Evolutionary conservation across 2,329 filamentous ascomycete genomes (phyloP), one percentile per base, ranked within the genome.

Genomic region (Calonectria crousiana): DNA sequence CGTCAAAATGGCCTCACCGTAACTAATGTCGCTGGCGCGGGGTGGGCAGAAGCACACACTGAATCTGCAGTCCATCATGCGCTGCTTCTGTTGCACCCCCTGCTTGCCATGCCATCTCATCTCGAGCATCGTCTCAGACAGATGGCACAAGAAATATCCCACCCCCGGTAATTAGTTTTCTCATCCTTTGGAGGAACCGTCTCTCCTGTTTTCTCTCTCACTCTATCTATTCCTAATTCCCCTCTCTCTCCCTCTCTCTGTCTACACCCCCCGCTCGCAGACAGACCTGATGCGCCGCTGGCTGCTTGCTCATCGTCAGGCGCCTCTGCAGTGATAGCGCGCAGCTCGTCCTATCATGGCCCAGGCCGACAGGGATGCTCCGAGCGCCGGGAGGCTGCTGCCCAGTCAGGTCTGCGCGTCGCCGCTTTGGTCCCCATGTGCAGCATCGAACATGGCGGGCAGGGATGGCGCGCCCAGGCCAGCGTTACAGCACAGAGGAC

Each of bases 311-410:
- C 72, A 66, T 71, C 75, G 72, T 80, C 78, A 74, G 78, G 78
- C 78, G 78, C 78, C 78, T 78, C 75, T 80, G 78, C 78, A 80
- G 71, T 64, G 71, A 68, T 72, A 68, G 71, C 65, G 70, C 56
- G 20, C 32, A 36, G n/a, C n/a, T 60, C 56, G 34, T 41, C 69
- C 60, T 26, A 47, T 71, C 34, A 30, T 53, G 51, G 34, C 56
- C 47, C 49, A 36, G 67, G 52, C 16, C 28, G 67, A 65, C 56
- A 36, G 32, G 58, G 58, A 26, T 41, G 34, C 56, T 36, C 56
- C 56, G 56, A 11, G 56, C 34, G n/a, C 34, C 18, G 34, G 56
- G 34, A 41, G 34, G 34, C 56, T 14, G 56, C 56, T 60, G 49
- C 69, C 38, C 44, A 67, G 52, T 66, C 49, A 60, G 6, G 34